Evolutionary conservation across 1,139 yeast genomes (phyloP).

Genomic region (Blastobotrys arbuscula): DNA sequence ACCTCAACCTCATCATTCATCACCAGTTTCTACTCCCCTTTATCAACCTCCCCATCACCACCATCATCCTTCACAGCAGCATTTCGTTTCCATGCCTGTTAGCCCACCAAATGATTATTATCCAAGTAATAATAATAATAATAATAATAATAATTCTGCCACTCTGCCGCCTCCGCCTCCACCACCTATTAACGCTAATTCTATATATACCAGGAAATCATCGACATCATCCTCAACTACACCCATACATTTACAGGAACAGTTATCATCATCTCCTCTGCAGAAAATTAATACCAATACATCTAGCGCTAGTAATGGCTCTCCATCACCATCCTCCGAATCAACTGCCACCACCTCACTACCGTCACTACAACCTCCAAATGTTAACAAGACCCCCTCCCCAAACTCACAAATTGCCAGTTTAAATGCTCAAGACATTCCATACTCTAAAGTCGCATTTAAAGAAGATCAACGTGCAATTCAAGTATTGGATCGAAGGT

Average conservation of each 20-base stretch:
- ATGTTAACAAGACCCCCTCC: slow-evolving; percentile 1
- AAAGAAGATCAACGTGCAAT: slow-evolving; percentile 32
- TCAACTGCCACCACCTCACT: neutral
- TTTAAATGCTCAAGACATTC: slow-evolving; percentile 25
- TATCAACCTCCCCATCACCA: slow-evolving; percentile 1
- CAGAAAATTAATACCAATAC: too few species aligned
- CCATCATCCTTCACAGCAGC: slow-evolving; percentile 3
- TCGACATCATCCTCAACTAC: too few species aligned
- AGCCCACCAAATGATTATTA: neutral
- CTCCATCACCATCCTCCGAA: neutral
- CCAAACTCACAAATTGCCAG: neutral
- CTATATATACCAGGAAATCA: too few species aligned
- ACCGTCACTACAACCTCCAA: slow-evolving; percentile 1
- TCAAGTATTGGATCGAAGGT: slow-evolving; percentile 29
- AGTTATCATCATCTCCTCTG: too few species aligned
- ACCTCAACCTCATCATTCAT: neutral
- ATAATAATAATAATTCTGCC: neutral
- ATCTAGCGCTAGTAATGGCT: neutral
- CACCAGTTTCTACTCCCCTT: neutral
- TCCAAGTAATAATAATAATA: neutral
- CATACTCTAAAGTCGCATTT: slow-evolving; percentile 26
- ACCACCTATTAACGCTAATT: neutral
- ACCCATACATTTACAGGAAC: too few species aligned
- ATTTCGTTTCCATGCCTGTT: neutral
- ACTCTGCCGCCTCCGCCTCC: neutral